Base-by-base conservation (phyloP, 2,329 filamentous ascomycete genomes). In the Balansia obtecta region DNA sequence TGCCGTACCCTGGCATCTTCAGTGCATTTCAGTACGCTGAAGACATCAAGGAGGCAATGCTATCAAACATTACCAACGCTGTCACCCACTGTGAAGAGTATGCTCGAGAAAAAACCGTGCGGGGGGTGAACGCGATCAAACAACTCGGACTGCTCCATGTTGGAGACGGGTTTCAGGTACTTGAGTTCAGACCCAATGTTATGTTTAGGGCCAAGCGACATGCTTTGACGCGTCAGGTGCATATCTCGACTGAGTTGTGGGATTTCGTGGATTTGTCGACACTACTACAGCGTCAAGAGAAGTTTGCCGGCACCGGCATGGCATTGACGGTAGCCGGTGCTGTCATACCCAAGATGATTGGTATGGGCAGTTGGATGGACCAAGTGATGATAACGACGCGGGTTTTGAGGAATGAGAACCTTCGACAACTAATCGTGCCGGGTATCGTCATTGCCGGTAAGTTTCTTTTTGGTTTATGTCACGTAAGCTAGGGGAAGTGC, bases 161-260 rank as follows among this genome's bases (percentile, higher is more conserved):
- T 6, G 91, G 91, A 10, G 82, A 93, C 58, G 85, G 91, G 59
- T 94, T 91, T 58, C 77, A 85, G 20, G 85, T 90, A 58, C 79
- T 96, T 44, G 87, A 82, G 57, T 96, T 98, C 80, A 82, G 86
- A 32, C 82, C 88, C 1, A 89, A 96, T 59, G 81, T 90, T 63
- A 97, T 98, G 93, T 98, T 97, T 74, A 83, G 82, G 53, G 82
- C 87, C 54, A 85, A 85, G 61, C 80, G 83, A 53, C 88, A 98
- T 64, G 80, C 82, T 2, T 71, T 95, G 40, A 89, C 88, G 6
- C 82, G 88, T 55, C 84, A 95, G 62, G 83, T 97, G 15, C 82
- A 96, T 53, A 82, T 95, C 18, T 82, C 93, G 49, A 86, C 93
- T 4, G 90, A 98, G 62, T 59, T 95, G 0, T 86, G 77, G 77